phyloP scores from a whole-genome alignment of 2,329 filamentous ascomycete genomes.

The Phialophora macrospora region DNA sequence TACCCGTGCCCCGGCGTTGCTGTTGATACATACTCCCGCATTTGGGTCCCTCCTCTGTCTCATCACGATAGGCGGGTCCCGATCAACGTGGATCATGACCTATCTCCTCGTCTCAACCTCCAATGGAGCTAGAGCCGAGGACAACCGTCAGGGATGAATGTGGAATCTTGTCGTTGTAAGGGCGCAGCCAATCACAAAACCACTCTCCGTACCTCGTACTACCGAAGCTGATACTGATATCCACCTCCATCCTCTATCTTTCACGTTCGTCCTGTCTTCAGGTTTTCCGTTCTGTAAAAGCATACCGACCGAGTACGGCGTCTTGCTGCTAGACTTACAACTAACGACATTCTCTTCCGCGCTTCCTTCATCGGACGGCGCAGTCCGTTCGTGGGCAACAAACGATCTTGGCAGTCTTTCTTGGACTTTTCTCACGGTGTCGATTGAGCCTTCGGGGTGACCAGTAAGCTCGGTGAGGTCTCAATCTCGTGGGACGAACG shows the following conservation, averaged over 20 bases:
- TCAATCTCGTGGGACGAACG: not conserved
- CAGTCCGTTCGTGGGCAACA: not conserved
- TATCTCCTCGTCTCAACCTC: not conserved
- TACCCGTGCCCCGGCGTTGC: not conserved
- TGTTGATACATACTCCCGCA: not conserved
- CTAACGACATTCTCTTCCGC: not conserved
- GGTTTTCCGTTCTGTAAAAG: not conserved
- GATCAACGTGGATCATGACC: not conserved
- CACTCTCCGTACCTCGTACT: not conserved
- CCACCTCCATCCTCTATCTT: not conserved
- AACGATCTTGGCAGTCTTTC: not conserved
- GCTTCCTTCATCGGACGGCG: not conserved
- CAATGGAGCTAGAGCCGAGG: not conserved
- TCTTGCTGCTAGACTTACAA: not conserved
- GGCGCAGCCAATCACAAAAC: constrained; percentile 21
- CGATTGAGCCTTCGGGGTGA: not conserved
- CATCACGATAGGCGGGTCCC: not conserved
- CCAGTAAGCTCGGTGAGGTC: not conserved
- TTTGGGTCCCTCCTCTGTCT: not conserved
- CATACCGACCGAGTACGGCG: not conserved
- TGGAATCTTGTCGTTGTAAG: constrained; percentile 22
- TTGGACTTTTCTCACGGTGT: not conserved
- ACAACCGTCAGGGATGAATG: not conserved
- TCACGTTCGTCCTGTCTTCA: not conserved
- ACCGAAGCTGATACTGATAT: constrained; percentile 3